These are phyloP conservation scores for Gremmenia infestans DNA, from an alignment of 2,329 filamentous ascomycete genomes.

Conservation along the genomic window DNA sequence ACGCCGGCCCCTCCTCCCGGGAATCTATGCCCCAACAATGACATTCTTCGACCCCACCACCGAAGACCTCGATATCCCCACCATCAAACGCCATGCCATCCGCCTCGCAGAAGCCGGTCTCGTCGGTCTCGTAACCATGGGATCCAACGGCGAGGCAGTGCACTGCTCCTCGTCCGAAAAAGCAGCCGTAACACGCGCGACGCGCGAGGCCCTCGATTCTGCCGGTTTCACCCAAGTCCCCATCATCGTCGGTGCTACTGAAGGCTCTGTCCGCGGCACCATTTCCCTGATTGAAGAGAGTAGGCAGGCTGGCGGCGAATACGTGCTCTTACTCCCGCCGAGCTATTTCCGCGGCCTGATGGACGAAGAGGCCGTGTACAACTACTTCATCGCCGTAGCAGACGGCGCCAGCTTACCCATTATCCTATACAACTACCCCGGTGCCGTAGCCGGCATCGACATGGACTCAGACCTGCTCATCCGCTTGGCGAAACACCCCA, in stretches of 20 bases:
- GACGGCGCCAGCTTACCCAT: conserved; percentile 72
- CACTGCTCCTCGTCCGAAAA: conserved; percentile 79
- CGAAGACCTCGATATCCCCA: conserved; percentile 76
- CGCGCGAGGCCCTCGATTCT: conserved; percentile 74
- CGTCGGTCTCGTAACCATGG: conserved; percentile 79
- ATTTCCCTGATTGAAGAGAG: conserved; percentile 67
- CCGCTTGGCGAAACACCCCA: conserved; percentile 70
- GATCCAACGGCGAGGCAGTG: conserved; percentile 85
- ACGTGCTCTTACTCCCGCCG: conserved; percentile 72
- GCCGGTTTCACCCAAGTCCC: conserved; percentile 73
- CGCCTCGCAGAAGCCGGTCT: conserved; percentile 73
- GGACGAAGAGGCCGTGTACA: conserved; percentile 65
- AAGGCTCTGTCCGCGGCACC: conserved; percentile 77
- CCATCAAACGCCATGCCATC: conserved; percentile 75
- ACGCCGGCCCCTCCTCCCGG: conserved; percentile 62
- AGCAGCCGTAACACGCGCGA: conserved; percentile 67
- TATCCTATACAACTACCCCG: conserved; percentile 87
- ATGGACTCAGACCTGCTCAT: conserved; percentile 87
- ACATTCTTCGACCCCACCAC: conserved; percentile 83
- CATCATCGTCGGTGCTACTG: conserved; percentile 76
- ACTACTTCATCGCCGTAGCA: conserved; percentile 63
- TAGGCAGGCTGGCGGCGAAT: conserved; percentile 68
- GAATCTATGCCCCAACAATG: conserved; percentile 85
- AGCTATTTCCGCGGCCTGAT: conserved; percentile 76
- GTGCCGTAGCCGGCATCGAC: conserved; percentile 80